Conservation (phyloP, 169 alveolate genomes). For the Cyclospora cayetanensis region DNA sequence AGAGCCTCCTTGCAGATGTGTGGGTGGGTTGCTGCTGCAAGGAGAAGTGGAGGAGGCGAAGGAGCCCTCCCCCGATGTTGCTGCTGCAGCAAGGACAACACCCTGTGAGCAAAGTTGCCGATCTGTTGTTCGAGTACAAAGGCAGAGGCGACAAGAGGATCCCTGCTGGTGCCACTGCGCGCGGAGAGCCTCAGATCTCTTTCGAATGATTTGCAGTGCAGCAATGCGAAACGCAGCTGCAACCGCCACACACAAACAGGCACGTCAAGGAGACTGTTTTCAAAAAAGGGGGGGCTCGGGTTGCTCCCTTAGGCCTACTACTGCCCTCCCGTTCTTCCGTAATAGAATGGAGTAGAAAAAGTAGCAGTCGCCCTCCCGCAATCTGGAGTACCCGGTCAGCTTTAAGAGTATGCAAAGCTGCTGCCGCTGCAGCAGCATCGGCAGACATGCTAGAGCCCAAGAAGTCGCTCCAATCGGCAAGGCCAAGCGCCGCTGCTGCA, state of each 20-base stretch:
- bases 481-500: background rate
- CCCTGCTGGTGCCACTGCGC: background rate
- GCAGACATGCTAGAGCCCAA: background rate
- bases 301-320: background rate
- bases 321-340: background rate
- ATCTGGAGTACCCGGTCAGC: background rate
- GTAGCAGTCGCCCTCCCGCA: background rate
- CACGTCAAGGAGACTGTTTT: background rate
- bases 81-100: conserved; percentile 25
- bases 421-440: conserved; percentile 29
- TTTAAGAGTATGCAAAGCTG: background rate
- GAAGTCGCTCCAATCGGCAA: background rate
- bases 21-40: background rate
- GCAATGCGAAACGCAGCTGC: conserved; percentile 43
- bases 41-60: background rate
- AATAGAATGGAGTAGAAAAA: no score
- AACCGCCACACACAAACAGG: background rate
- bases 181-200: background rate
- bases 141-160: background rate
- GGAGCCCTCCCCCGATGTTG: background rate
- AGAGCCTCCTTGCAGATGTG: background rate
- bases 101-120: background rate
- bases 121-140: background rate
- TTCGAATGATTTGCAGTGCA: conserved; percentile 20
- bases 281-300: background rate